A percentile compares a stretch with the other conserved stretches of the same genome.
phyloP scores from a whole-genome alignment of 2,329 filamentous ascomycete species.

The Diplodia mutila region DNA sequence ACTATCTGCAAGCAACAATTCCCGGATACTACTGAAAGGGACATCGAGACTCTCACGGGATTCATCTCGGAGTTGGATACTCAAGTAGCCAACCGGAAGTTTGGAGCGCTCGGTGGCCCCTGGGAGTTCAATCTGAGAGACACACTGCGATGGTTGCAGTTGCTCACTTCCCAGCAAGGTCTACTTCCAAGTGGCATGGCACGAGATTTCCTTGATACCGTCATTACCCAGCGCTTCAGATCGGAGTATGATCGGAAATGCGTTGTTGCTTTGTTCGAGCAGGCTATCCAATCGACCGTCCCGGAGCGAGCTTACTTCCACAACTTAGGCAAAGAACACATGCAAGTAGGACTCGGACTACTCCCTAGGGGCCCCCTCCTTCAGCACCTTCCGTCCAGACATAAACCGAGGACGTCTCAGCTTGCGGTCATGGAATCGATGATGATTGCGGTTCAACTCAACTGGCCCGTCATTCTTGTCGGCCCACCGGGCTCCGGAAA shows the following conservation, averaged over 20 bases:
- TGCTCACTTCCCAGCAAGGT: conserved; percentile 65
- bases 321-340: conserved; percentile 65
- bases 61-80: conserved; percentile 83
- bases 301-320: conserved; percentile 65
- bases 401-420: conserved; percentile 48
- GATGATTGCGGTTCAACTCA: conserved; percentile 82
- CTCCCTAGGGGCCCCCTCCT: conserved; percentile 60
- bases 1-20: conserved; percentile 82
- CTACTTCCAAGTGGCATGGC: conserved; percentile 64
- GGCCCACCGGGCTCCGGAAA: conserved; percentile 87
- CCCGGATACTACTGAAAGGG: conserved; percentile 61
- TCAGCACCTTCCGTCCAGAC: conserved; percentile 23
- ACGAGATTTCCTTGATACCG: conserved; percentile 76
- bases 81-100: conserved; percentile 62
- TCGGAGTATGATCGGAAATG: conserved; percentile 67
- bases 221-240: conserved; percentile 88
- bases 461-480: conserved; percentile 86
- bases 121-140: conserved; percentile 98
- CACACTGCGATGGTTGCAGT: conserved; percentile 81
- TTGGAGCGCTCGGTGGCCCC: conserved; percentile 68
- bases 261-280: conserved; percentile 67
- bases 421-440: conserved; percentile 81
- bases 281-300: conserved; percentile 27
- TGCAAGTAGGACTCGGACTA: conserved; percentile 80
- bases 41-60: conserved; percentile 69